These are phyloP conservation scores for Pleurotus pulmonarius DNA, from an alignment of 768 basidiomycete species.

Conservation along the genomic window DNA sequence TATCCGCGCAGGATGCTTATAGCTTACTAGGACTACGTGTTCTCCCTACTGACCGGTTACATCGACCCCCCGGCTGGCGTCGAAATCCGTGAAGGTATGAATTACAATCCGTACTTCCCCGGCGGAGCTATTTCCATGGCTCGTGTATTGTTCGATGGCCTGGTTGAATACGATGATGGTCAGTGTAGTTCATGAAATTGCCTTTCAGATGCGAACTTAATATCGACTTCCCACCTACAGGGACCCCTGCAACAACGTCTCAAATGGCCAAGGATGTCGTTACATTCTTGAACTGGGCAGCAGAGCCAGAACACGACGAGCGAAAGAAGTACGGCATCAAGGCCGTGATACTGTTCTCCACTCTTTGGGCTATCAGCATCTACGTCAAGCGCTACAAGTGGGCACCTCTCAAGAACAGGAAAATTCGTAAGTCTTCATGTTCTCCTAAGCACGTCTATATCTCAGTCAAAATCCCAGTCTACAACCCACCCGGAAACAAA, in stretches of 20 bases:
- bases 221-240: conserved; percentile 29
- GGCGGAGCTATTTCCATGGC: conserved; percentile 99
- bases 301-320: conserved; percentile 97
- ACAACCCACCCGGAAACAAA: conserved; percentile 58
- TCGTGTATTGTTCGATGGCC: conserved; percentile 89
- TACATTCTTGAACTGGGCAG: conserved; percentile 94
- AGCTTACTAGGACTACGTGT: conserved; percentile 82
- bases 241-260: conserved; percentile 92
- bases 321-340: conserved; percentile 97
- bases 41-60: conserved; percentile 95
- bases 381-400: conserved; percentile 98
- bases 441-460: background rate
- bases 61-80: conserved; percentile 94
- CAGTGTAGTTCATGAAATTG: conserved; percentile 15
- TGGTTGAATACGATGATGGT: conserved; percentile 98
- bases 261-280: conserved; percentile 99
- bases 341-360: conserved; percentile 90
- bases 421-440: conserved; percentile 61
- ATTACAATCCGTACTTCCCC: conserved; percentile 99
- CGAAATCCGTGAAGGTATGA: conserved; percentile 94
- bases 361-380: conserved; percentile 73
- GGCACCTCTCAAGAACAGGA: conserved; percentile 88
- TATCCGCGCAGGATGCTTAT: background rate
- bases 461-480: conserved; percentile 34
- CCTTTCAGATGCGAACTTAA: background rate